These are phyloP conservation scores for Trypanosoma boissoni DNA, from an alignment of 208 protist species.

Conservation along the genomic window DNA sequence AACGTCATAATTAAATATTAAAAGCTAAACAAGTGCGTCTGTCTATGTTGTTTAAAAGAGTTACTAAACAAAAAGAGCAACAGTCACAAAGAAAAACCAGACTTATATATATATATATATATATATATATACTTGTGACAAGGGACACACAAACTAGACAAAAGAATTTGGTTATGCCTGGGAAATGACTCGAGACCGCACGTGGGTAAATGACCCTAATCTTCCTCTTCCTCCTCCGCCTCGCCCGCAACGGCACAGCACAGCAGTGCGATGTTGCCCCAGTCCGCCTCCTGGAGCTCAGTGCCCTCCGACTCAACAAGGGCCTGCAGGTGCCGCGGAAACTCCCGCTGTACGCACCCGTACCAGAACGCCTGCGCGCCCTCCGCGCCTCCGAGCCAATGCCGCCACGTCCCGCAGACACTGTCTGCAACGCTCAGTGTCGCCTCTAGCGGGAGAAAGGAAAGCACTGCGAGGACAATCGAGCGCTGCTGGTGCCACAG, in stretches of 20 bases:
- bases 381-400: slow-evolving; percentile 46
- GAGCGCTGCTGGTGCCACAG: slow-evolving; percentile 29
- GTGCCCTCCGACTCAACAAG: slow-evolving; percentile 36
- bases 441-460: slow-evolving; percentile 55
- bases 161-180: no score
- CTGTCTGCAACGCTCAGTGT: slow-evolving; percentile 53
- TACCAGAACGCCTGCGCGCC: slow-evolving; percentile 68
- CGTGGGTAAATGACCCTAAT: no score
- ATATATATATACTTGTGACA: no score
- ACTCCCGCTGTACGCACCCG: slow-evolving; percentile 73
- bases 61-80: background rate
- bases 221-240: slow-evolving; percentile 8
- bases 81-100: slow-evolving; percentile 3
- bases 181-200: no score
- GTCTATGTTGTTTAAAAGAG: background rate
- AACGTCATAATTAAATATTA: slow-evolving; percentile 31
- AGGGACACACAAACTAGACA: no score
- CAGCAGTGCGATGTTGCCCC: slow-evolving; percentile 73
- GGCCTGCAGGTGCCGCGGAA: slow-evolving; percentile 33
- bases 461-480: slow-evolving; percentile 58
- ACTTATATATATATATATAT: no score
- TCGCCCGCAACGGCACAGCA: slow-evolving; percentile 42
- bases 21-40: background rate
- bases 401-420: slow-evolving; percentile 59
- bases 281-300: slow-evolving; percentile 54